Evolutionary conservation across 2,329 filamentous ascomycete species (phyloP).

Genomic region (Neoarthrinium moseri): DNA sequence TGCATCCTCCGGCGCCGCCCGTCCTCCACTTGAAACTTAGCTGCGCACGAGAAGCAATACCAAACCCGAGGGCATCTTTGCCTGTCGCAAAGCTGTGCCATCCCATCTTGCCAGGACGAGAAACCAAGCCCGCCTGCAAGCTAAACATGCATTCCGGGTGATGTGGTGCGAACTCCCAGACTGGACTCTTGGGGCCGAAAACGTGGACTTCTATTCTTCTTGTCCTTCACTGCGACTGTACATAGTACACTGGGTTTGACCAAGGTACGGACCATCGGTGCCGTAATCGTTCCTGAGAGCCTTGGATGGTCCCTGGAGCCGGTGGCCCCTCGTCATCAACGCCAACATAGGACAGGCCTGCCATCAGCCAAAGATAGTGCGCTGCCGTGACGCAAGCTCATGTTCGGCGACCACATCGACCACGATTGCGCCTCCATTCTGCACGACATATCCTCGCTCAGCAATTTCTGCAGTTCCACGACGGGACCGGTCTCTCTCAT

Average conservation of each 20-base stretch:
- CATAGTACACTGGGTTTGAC: no score
- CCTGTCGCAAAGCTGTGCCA: neutral
- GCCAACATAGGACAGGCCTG: neutral
- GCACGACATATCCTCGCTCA: neutral
- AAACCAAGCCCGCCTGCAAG: neutral
- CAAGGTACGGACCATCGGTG: no score
- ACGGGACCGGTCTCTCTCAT: neutral
- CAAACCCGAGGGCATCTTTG: neutral
- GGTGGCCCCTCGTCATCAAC: neutral
- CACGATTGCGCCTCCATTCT: neutral
- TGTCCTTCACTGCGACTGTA: neutral
- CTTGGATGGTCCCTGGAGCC: slow-evolving; percentile 7
- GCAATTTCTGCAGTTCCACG: slow-evolving; percentile 1
- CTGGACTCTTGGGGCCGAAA: neutral
- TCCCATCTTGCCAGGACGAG: neutral
- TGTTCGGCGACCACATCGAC: neutral
- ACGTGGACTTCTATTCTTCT: neutral
- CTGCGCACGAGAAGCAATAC: slow-evolving; percentile 1
- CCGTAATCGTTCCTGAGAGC: neutral
- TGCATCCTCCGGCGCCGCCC: neutral
- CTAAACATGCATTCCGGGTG: slow-evolving; percentile 2
- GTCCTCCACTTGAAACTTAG: neutral
- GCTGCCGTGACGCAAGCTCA: slow-evolving; percentile 6
- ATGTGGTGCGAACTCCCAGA: neutral
- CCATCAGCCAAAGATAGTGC: neutral